Percentiles rank a stretch among this genome's conserved stretches.
These are phyloP conservation scores for Triadica sebifera DNA, from an alignment of 345 rosid species.

Conservation along the genomic window DNA sequence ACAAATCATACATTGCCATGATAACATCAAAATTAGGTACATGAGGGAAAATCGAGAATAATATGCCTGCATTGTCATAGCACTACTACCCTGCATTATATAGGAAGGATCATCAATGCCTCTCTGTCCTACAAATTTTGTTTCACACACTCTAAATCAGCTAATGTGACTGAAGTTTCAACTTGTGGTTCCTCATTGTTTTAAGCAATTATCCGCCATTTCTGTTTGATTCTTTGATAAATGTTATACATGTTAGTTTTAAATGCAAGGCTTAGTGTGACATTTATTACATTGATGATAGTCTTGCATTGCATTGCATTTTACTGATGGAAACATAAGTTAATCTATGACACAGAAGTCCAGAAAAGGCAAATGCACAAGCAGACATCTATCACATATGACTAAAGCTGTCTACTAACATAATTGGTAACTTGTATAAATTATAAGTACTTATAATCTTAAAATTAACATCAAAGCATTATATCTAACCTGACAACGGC, in stretches of 20 bases:
- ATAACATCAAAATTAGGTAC: background rate
- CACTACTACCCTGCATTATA: background rate
- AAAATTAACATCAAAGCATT: background rate
- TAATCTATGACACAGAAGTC: background rate
- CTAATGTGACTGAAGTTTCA: conserved; percentile 1
- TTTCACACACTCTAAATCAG: background rate
- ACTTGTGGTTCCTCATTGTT: background rate
- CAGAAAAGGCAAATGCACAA: too few relatives aligned
- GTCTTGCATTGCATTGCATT: background rate
- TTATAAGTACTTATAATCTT: background rate
- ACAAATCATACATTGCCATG: background rate
- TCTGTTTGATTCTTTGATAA: background rate
- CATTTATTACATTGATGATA: background rate
- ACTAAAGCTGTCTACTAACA: too few relatives aligned
- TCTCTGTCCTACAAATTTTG: background rate
- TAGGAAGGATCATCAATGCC: background rate
- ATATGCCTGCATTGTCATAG: background rate
- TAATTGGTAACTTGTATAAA: too few relatives aligned
- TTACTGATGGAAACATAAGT: background rate
- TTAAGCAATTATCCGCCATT: background rate
- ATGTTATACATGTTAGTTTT: background rate
- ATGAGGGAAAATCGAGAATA: background rate
- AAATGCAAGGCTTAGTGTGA: background rate
- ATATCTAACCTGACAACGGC: conserved; percentile 65
- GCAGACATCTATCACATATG: background rate